Evolutionary conservation across 495 filamentous ascomycete species (phyloP).

Genomic region (Tetracladium setigerum): DNA sequence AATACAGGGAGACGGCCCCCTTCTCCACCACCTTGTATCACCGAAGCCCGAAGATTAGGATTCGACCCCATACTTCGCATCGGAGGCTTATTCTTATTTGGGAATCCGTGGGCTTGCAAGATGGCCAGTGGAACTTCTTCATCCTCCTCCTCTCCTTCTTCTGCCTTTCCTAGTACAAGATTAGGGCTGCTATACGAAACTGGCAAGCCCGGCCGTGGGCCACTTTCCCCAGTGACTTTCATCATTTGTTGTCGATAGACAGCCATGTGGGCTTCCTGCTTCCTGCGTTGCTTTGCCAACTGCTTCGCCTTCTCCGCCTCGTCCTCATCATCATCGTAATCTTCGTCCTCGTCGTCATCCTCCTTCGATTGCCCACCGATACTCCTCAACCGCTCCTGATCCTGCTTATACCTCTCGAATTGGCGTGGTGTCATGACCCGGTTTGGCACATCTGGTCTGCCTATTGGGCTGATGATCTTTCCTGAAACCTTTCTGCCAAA

Average conservation of each 20-base stretch:
- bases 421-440: constrained; percentile 88
- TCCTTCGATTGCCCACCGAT: constrained; percentile 34
- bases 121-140: constrained; percentile 86
- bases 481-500: constrained; percentile 35
- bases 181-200: constrained; percentile 51
- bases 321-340: constrained; percentile 74
- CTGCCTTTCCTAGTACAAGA: constrained; percentile 24
- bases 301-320: constrained; percentile 68
- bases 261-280: constrained; percentile 85
- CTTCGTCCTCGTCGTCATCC: constrained; percentile 36
- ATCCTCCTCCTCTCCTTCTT: constrained; percentile 64
- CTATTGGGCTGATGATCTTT: constrained; percentile 27
- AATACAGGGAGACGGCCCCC: constrained; percentile 65
- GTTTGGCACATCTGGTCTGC: constrained; percentile 40
- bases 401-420: constrained; percentile 74
- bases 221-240: constrained; percentile 78
- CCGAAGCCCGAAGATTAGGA: constrained; percentile 46
- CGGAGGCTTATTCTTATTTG: constrained; percentile 72
- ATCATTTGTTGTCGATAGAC: constrained; percentile 95
- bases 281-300: constrained; percentile 67
- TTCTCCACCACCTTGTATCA: constrained; percentile 26
- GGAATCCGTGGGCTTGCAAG: constrained; percentile 87
- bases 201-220: constrained; percentile 18
- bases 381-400: constrained; percentile 61
- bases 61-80: constrained; percentile 61